Percentiles rank a stretch among this genome's conserved stretches.
Conservation (phyloP, 1,284 basidiomycete species). For the Puccinia polysora region DNA sequence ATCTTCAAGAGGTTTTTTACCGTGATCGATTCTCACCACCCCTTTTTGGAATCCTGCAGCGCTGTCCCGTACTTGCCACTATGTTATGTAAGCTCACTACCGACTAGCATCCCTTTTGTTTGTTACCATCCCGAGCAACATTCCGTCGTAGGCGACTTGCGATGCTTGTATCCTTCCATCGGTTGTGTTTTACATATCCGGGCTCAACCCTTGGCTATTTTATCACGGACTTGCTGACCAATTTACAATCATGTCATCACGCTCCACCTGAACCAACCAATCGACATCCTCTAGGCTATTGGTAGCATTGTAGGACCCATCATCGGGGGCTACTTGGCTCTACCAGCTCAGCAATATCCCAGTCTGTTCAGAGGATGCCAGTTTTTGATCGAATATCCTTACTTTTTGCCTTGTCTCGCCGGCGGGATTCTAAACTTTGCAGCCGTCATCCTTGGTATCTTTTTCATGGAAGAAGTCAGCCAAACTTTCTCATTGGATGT, state of each 20-base stretch:
- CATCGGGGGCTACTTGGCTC: constrained; percentile 29
- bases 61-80: constrained; percentile 27
- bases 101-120: too few relatives aligned
- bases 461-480: constrained; percentile 41
- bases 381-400: constrained; percentile 39
- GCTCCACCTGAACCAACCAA: not conserved
- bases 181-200: too few relatives aligned
- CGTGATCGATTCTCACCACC: too few relatives aligned
- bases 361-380: constrained; percentile 18
- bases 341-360: constrained; percentile 35
- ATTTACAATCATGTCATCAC: too few relatives aligned
- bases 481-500: too few relatives aligned
- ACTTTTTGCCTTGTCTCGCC: constrained; percentile 38
- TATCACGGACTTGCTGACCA: too few relatives aligned
- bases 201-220: too few relatives aligned
- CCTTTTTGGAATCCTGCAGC: not conserved
- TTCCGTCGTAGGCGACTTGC: not conserved
- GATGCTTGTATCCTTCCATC: too few relatives aligned
- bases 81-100: constrained; percentile 28
- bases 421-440: constrained; percentile 27
- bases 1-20: not conserved
- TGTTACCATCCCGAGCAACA: too few relatives aligned
- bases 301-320: constrained; percentile 31
- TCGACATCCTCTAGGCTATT: constrained; percentile 12
- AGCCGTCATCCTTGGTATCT: constrained; percentile 23